These are phyloP conservation scores for Beta macrorhiza DNA, from an alignment of 179 eudicot genomes.

Conservation along the genomic window DNA sequence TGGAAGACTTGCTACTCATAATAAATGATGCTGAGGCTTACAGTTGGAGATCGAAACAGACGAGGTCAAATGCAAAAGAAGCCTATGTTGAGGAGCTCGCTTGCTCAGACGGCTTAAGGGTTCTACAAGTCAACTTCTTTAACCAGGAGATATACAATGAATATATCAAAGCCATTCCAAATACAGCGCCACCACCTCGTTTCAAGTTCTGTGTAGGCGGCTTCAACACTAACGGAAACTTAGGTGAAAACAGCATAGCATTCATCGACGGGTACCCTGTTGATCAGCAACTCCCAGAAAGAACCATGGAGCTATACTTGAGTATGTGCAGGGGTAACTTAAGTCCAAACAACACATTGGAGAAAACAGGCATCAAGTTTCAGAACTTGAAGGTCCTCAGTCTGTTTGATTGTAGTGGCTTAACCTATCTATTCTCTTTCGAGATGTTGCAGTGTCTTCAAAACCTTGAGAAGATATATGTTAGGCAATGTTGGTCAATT, in stretches of 20 bases:
- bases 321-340: not conserved
- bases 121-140: conserved; percentile 12
- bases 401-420: not conserved
- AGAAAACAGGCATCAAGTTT: not conserved
- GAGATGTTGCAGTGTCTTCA: not conserved
- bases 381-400: conserved; percentile 14
- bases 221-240: not conserved
- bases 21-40: conserved; percentile 9
- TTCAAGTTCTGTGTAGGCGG: conserved; percentile 24
- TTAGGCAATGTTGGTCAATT: not conserved
- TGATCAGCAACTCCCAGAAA: conserved; percentile 3
- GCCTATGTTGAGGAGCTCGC: conserved; percentile 7
- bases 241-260: conserved; percentile 17
- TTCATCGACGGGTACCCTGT: conserved; percentile 12
- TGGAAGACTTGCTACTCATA: conserved; percentile 6
- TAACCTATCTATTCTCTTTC: conserved; percentile 7
- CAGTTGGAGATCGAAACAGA: conserved; percentile 2
- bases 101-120: not conserved
- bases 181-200: not conserved
- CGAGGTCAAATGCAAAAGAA: not conserved
- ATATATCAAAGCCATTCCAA: not conserved
- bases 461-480: not conserved
- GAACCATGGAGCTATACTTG: conserved; percentile 15
- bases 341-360: not conserved
- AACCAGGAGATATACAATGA: not conserved